Evolutionary conservation across 371 early-diverging fungal species (phyloP), one percentile per base, ranked within the genome.

Genomic region (Mucor irregularis): DNA sequence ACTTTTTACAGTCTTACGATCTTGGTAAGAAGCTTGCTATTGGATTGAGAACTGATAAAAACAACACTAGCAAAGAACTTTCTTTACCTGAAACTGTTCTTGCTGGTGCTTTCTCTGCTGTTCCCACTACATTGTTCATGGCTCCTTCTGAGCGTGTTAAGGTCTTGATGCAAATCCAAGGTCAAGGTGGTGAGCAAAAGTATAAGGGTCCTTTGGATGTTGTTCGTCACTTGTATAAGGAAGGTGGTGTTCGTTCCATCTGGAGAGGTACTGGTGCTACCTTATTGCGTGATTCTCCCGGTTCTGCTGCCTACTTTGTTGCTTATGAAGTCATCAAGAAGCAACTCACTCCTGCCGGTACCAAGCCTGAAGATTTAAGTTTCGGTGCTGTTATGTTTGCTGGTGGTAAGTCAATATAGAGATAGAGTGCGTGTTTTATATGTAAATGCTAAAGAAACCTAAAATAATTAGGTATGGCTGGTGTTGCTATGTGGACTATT

Each of bases 61-160:
- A 72, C 39, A 62, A 74, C 39, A 54, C 63, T 9, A 46, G 69
- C 68, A 65, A 55, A n/a, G 80, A 75, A 0, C 80, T 97, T 38
- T 76, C 81, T 55, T 76, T 92, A 64, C 77, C 76, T 56, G 94
- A 97, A 67, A 88, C 85, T 40, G 86, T 90, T 26, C 83, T 93
- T 72, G 98, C 98, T 29, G 98, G 99, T 69, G 96, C 89, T 21
- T 94, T 97, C 82, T 95, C 95, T 7, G 98, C 98, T 47, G 82
- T 94, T 25, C 96, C 97, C 17, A 94, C 97, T 28, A 96, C 98
- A 17, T 72, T 93, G 56, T 77, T 98, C 59, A 94, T 94, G 92
- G 87, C 90, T 45, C 98, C 90, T 53, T 89, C 90, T 73, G 98
- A 97, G 74, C 91, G 98, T 64, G 86, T 98, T 75, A 98, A 97